A percentile compares a stretch with the other conserved stretches of the same genome.
phyloP scores from a whole-genome alignment of 2,329 filamentous ascomycete species.

The Monilinia fructicola region DNA sequence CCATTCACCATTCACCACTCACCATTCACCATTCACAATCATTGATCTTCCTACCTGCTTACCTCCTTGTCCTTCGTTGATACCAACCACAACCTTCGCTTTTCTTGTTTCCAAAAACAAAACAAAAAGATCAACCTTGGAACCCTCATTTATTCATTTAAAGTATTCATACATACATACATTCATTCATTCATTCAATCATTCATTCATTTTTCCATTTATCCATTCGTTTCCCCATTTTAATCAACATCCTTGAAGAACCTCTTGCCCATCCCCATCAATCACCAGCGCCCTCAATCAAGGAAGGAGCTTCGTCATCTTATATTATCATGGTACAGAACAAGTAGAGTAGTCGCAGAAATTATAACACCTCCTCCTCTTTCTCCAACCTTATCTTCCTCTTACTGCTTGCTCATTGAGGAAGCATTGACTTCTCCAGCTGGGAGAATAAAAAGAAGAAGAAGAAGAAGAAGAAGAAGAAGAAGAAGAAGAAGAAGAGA shows the following conservation, averaged over 20 bases:
- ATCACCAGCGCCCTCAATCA: background rate
- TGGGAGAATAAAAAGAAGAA: too few relatives aligned
- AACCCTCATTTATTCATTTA: too few relatives aligned
- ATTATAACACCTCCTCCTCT: background rate
- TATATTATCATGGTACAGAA: background rate
- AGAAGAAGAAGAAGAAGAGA: too few relatives aligned
- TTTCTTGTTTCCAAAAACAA: background rate
- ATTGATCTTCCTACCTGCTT: too few relatives aligned
- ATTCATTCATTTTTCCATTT: background rate
- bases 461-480: background rate
- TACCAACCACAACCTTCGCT: background rate
- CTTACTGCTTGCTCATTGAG: background rate
- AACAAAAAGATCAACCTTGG: conserved; percentile 18
- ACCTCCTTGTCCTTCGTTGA: too few relatives aligned
- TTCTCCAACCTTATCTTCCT: background rate
- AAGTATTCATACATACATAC: too few relatives aligned
- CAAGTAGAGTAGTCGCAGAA: background rate
- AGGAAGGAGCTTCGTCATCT: conserved; percentile 21
- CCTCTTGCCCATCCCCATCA: conserved; percentile 2
- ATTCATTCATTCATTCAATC: too few relatives aligned
- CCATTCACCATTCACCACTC: too few relatives aligned
- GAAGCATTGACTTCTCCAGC: background rate
- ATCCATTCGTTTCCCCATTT: background rate
- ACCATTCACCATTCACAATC: too few relatives aligned
- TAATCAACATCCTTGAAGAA: conserved; percentile 9